phyloP scores from a whole-genome alignment of 257 asterid genomes.

The Solanum ossicruentum region DNA sequence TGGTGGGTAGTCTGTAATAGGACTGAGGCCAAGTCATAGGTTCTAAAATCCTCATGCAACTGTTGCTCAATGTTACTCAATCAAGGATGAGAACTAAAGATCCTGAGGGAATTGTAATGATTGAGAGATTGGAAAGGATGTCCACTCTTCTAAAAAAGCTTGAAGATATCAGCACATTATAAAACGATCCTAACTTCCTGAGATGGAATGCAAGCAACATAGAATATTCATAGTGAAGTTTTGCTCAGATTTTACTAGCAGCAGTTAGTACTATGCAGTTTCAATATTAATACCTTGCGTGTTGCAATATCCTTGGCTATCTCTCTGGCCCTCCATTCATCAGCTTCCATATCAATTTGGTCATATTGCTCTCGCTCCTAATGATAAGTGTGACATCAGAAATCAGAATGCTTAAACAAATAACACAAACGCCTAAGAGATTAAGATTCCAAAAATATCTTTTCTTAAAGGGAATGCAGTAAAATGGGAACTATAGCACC shows the following conservation, averaged over 20 bases:
- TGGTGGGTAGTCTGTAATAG: neutral
- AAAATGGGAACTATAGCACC: slow-evolving; percentile 18
- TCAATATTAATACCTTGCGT: slow-evolving; percentile 41
- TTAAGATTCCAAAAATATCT: neutral
- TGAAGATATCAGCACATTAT: neutral
- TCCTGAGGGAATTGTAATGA: neutral
- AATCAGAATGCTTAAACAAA: neutral
- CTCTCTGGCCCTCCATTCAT: slow-evolving; percentile 91
- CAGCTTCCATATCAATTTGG: slow-evolving; percentile 66
- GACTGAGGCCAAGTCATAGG: neutral
- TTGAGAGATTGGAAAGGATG: neutral
- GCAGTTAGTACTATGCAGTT: neutral
- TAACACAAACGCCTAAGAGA: neutral
- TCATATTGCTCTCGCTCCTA: slow-evolving; percentile 64
- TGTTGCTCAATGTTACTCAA: neutral
- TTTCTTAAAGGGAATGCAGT: neutral
- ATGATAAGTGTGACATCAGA: neutral
- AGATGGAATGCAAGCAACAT: neutral
- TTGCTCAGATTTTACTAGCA: neutral
- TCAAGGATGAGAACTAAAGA: neutral
- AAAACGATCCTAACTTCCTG: neutral
- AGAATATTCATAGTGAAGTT: neutral
- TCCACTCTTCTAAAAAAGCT: neutral
- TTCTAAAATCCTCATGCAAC: neutral
- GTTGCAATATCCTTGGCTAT: slow-evolving; percentile 78